Percentiles rank a stretch among this genome's conserved stretches.
Conservation (phyloP, 163 green algal species). For the Volvox carteri region DNA sequence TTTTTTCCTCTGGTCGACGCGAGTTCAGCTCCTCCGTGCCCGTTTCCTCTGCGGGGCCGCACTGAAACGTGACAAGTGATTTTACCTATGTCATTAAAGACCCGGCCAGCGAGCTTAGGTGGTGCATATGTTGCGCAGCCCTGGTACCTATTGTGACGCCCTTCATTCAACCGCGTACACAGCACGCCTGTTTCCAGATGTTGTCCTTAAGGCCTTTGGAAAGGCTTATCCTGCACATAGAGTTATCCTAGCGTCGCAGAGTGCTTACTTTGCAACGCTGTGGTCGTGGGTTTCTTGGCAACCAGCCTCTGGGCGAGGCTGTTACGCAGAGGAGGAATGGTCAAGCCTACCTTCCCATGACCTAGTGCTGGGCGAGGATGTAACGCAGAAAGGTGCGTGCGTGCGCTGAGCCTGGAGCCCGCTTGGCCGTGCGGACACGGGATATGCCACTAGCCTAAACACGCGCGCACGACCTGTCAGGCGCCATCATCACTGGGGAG, state of each 20-base stretch:
- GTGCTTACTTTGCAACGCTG: slow-evolving; percentile 30
- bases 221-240: not conserved
- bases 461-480: too few relatives aligned
- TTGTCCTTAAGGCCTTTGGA: not conserved
- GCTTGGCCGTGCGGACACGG: too few relatives aligned
- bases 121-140: not conserved
- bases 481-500: too few relatives aligned
- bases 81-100: slow-evolving; percentile 10
- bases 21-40: not conserved
- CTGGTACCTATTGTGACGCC: not conserved
- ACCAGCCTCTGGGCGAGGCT: not conserved
- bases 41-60: not conserved
- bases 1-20: not conserved
- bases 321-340: not conserved
- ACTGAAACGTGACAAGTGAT: not conserved
- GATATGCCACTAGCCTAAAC: too few relatives aligned
- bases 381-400: slow-evolving; percentile 31
- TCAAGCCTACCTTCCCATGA: not conserved
- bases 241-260: slow-evolving; percentile 27
- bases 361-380: slow-evolving; percentile 27
- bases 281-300: slow-evolving; percentile 9
- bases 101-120: not conserved
- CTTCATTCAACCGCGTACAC: slow-evolving; percentile 20
- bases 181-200: slow-evolving; percentile 10
- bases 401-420: too few relatives aligned